These are phyloP conservation scores for Wickerhamiella dianesei DNA, from an alignment of 805 yeast species.

Conservation along the genomic window DNA sequence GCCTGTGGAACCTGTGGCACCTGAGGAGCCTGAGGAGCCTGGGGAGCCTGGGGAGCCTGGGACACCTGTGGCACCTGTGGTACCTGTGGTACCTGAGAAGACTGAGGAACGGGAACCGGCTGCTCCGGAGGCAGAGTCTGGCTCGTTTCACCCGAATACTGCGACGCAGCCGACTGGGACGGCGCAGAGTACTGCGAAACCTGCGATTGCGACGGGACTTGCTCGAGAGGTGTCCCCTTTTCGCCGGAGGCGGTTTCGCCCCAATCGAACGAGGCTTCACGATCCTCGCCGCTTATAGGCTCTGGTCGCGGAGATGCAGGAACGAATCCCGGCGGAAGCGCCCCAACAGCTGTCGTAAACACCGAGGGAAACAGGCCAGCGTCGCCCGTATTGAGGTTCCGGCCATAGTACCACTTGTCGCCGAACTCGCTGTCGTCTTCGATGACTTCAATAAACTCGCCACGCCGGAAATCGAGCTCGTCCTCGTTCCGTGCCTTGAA, in stretches of 20 bases:
- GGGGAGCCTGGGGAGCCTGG: no score
- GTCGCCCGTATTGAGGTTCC: constrained; percentile 49
- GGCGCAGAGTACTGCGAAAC: no score
- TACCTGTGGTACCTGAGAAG: no score
- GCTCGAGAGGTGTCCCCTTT: no score
- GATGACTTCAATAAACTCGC: constrained; percentile 77
- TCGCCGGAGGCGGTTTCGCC: background rate
- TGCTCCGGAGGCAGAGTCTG: background rate
- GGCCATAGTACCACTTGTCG: constrained; percentile 85
- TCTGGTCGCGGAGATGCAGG: constrained; percentile 26
- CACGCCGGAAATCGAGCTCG: constrained; percentile 65
- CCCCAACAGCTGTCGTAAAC: constrained; percentile 39
- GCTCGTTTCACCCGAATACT: background rate
- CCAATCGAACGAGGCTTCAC: background rate
- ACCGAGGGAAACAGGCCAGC: constrained; percentile 88
- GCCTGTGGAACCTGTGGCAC: no score
- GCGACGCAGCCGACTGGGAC: background rate
- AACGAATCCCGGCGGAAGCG: constrained; percentile 9
- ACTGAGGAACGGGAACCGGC: no score
- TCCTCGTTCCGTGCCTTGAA: constrained; percentile 81
- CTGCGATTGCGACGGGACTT: background rate
- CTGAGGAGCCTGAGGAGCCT: no score
- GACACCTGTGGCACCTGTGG: no score
- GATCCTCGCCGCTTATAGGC: background rate
- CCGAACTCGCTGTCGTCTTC: constrained; percentile 88